These are phyloP conservation scores for Cotoneaster glaucophyllus DNA, from an alignment of 306 rosid genomes.

Conservation along the genomic window DNA sequence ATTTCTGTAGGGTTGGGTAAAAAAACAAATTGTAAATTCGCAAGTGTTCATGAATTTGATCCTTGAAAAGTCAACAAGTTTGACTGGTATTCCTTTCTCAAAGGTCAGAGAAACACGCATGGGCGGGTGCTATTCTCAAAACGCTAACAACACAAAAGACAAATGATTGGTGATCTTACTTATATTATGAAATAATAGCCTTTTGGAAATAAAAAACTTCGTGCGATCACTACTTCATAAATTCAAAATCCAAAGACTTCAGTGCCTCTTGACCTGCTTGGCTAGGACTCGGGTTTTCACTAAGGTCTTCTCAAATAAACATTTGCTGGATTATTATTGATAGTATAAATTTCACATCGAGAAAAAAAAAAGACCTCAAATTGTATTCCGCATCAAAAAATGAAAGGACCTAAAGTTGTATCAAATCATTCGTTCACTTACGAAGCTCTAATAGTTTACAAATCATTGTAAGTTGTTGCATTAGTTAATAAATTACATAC, in stretches of 20 bases:
- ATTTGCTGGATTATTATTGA: too few species aligned
- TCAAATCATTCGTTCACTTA: too few species aligned
- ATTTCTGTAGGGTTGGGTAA: background rate
- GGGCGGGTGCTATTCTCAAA: background rate
- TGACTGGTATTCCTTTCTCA: background rate
- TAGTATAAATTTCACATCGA: too few species aligned
- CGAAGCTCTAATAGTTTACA: too few species aligned
- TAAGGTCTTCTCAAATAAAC: too few species aligned
- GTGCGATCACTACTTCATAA: background rate
- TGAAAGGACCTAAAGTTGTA: too few species aligned
- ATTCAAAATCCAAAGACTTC: background rate
- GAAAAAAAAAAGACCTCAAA: too few species aligned
- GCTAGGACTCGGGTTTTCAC: too few species aligned
- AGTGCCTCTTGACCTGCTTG: background rate
- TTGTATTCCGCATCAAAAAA: too few species aligned
- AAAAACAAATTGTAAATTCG: background rate
- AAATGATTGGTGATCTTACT: background rate
- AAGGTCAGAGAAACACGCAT: constrained; percentile 3
- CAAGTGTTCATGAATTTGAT: background rate
- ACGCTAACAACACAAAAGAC: background rate
- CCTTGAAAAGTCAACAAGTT: constrained; percentile 1
- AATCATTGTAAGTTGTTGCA: too few species aligned
- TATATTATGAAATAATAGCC: background rate
- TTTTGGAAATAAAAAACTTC: background rate
- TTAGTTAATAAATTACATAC: too few species aligned